Evolutionary conservation across 1,284 basidiomycete genomes (phyloP).

Genomic region (Pseudozyma sp.): DNA sequence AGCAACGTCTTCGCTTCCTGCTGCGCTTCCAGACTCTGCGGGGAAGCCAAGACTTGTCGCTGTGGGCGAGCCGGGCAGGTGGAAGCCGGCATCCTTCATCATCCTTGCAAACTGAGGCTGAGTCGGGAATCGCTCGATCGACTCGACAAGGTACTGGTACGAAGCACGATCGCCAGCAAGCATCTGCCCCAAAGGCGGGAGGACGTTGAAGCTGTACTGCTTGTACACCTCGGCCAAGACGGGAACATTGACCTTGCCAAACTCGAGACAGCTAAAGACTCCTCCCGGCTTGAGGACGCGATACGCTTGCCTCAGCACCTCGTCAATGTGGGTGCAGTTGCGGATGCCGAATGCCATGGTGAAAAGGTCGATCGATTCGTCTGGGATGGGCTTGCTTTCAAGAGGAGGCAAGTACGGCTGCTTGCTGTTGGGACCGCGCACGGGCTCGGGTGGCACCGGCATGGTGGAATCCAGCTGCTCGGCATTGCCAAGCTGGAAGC

Average conservation of each 20-base stretch:
- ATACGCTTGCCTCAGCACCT: constrained; percentile 88
- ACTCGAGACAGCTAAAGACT: constrained; percentile 94
- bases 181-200: constrained; percentile 93
- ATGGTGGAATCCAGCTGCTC: constrained; percentile 74
- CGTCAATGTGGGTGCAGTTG: constrained; percentile 93
- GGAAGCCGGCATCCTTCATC: constrained; percentile 72
- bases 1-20: constrained; percentile 43
- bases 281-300: constrained; percentile 97
- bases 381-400: constrained; percentile 56
- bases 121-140: constrained; percentile 91
- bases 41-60: constrained; percentile 59
- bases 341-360: constrained; percentile 99
- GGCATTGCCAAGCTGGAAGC: constrained; percentile 93
- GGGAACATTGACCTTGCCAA: constrained; percentile 92
- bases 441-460: constrained; percentile 43
- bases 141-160: constrained; percentile 94
- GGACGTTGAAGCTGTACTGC: constrained; percentile 94
- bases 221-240: constrained; percentile 88
- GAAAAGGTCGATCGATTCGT: constrained; percentile 89
- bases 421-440: constrained; percentile 50
- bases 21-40: constrained; percentile 33
- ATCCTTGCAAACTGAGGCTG: constrained; percentile 90
- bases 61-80: constrained; percentile 60
- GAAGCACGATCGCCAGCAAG: constrained; percentile 94
- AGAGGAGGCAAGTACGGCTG: constrained; percentile 61